Percentiles rank a stretch among this genome's conserved stretches.
phyloP scores from a whole-genome alignment of 306 rosid species.

The Medicago arabica region DNA sequence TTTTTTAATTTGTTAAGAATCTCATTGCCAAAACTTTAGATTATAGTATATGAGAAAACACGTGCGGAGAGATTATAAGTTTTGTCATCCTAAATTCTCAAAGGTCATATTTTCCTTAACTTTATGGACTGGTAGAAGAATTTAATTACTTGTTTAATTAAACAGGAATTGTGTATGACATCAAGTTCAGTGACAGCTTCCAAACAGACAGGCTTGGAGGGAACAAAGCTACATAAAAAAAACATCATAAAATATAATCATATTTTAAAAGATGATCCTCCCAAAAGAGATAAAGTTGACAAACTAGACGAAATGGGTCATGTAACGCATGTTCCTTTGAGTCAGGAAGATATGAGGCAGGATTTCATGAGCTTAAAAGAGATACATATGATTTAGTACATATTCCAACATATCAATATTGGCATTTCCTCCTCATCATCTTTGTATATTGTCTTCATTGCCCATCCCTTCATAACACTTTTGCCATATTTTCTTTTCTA shows the following conservation, averaged over 20 bases:
- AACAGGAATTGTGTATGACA: slow-evolving; percentile 60
- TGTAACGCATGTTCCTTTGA: slow-evolving; percentile 60
- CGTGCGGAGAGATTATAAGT: slow-evolving; percentile 60
- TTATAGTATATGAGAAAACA: slow-evolving; percentile 44
- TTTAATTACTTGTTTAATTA: not conserved
- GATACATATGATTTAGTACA: slow-evolving; percentile 35
- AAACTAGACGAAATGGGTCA: slow-evolving; percentile 61
- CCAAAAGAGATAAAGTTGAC: slow-evolving; percentile 74
- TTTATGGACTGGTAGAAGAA: slow-evolving; percentile 37
- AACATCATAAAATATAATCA: slow-evolving; percentile 27
- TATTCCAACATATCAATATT: not conserved
- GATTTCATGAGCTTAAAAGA: slow-evolving; percentile 57
- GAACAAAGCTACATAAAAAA: slow-evolving; percentile 49
- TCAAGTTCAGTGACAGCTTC: slow-evolving; percentile 78
- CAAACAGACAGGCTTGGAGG: slow-evolving; percentile 67
- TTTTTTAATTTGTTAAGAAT: slow-evolving; percentile 13
- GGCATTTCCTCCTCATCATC: not conserved
- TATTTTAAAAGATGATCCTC: slow-evolving; percentile 56
- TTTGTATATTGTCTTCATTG: not conserved
- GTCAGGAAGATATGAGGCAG: slow-evolving; percentile 74
- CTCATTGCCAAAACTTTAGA: slow-evolving; percentile 31
- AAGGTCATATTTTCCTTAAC: slow-evolving; percentile 39
- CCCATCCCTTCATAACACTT: not conserved
- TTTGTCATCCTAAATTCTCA: slow-evolving; percentile 64
- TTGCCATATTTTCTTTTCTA: not conserved